These are phyloP conservation scores for Pyronema omphalodes DNA, from an alignment of 495 filamentous ascomycete genomes.

Conservation along the genomic window DNA sequence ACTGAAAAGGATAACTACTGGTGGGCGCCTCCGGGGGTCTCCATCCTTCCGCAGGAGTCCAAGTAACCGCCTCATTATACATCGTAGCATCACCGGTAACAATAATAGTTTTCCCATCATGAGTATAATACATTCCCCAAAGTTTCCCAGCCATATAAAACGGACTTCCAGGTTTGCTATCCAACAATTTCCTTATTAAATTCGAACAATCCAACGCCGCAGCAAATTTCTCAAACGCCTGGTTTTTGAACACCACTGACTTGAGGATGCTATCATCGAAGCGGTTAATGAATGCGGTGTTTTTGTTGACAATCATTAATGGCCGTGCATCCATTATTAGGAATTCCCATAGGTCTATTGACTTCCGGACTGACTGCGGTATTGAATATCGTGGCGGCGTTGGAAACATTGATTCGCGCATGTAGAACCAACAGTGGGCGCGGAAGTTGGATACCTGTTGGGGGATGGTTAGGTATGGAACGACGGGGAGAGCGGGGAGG, in stretches of 20 bases:
- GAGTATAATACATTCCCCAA: not conserved
- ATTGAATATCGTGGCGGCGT: not conserved
- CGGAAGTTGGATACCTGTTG: not conserved
- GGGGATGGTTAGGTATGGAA: no score
- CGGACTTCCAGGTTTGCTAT: not conserved
- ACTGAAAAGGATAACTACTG: conserved; percentile 1
- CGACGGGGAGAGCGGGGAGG: no score
- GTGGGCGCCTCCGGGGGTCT: not conserved
- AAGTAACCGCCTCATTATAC: not conserved
- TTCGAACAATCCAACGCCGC: not conserved
- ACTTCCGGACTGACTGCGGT: not conserved
- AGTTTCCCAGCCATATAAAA: not conserved
- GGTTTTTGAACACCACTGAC: conserved; percentile 1
- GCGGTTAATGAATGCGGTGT: not conserved
- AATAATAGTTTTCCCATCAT: not conserved
- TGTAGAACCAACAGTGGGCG: not conserved
- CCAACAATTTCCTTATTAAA: not conserved
- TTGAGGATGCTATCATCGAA: not conserved
- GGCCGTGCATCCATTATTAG: not conserved
- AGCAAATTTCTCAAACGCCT: not conserved
- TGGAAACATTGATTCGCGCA: not conserved
- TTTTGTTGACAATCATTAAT: not conserved
- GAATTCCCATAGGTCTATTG: conserved; percentile 4
- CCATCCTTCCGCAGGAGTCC: conserved; percentile 4
- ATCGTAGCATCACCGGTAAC: not conserved